phyloP scores from a whole-genome alignment of 345 rosid genomes.

The Firmiana major region DNA sequence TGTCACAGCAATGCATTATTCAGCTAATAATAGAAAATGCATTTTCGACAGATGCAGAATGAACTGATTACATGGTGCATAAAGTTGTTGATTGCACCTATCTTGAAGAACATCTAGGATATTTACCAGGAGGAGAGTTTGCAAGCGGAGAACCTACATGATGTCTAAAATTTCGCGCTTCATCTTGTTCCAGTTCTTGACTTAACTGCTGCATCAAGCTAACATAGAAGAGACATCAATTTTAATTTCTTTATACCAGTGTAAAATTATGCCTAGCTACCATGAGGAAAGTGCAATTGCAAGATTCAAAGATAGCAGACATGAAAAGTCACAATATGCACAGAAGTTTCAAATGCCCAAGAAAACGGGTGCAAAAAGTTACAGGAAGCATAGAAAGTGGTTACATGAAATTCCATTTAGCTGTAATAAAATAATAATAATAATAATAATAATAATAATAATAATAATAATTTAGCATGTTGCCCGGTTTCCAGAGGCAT shows the following conservation, averaged over 20 bases:
- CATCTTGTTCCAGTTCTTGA: slow-evolving; percentile 83
- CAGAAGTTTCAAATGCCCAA: not conserved
- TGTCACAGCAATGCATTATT: slow-evolving; percentile 27
- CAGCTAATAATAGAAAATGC: slow-evolving; percentile 6
- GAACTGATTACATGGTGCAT: not conserved
- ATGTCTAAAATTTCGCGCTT: slow-evolving; percentile 57
- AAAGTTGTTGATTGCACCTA: slow-evolving; percentile 6
- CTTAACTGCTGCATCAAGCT: slow-evolving; percentile 67
- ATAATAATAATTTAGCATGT: not conserved
- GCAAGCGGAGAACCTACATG: slow-evolving; percentile 69
- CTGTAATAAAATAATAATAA: not conserved
- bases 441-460: not conserved
- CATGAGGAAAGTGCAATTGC: not conserved
- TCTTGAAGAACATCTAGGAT: slow-evolving; percentile 3
- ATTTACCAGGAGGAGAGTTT: slow-evolving; percentile 84
- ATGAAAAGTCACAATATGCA: not conserved
- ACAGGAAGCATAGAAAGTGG: not conserved
- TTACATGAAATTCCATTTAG: not conserved
- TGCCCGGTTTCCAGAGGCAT: not conserved
- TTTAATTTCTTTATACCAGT: slow-evolving; percentile 8
- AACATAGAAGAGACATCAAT: slow-evolving; percentile 15
- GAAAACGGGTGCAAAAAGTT: not conserved
- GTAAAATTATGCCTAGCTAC: not conserved
- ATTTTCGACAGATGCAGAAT: not conserved
- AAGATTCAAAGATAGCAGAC: not conserved